Base-by-base conservation (phyloP, 257 asterid genomes). In the Cordia subcordata region DNA sequence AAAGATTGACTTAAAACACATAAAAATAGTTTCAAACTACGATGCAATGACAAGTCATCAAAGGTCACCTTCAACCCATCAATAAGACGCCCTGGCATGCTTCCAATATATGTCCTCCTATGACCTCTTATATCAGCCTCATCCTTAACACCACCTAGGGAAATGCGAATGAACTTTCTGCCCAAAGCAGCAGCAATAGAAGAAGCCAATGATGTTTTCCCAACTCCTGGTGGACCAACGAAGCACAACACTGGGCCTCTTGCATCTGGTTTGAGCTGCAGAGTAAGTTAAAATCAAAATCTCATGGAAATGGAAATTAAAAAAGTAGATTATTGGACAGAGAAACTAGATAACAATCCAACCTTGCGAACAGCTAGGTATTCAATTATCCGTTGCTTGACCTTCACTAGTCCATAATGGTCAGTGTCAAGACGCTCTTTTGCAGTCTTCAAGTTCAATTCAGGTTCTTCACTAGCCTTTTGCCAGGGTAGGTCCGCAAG, bases 171-270 rank as follows among this genome's bases (percentile, higher is more conserved):
- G 77, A 89, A 93, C 77, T 93, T 89, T 81, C 96, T 83, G 63
- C 97, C 97, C 80, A 93, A 75, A 71, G 97, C 94, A 79, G 95
- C 77, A 51, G 97, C 96, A 72, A 93, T 87, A 12, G 99, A 89
- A 56, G 99, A 84, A 58, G 97, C 99, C 72, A 93, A 82, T 64
- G 99, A 93, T 56, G 99, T 93, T 86, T 93, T 93, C 52, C 99
- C 99, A 58, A 93, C 96, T 77, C 99, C 99, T 20, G 97, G 99
- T 74, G 99, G 99, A 60, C 99, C 99, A 70, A 93, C 97, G 75
- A 93, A 89, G 79, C 97, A 93, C 87, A 93, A 73, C 46, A 93
- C 86, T 14, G 97, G 99, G 67, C 99, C 99, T 78, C 94, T 89
- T 13, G 97, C 96, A 79, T 93, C 97, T 56, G 97, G 96, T 79